A percentile compares a stretch with the other conserved stretches of the same genome.
phyloP scores from a whole-genome alignment of 305 asterid genomes.

The Plantago lanceolata region DNA sequence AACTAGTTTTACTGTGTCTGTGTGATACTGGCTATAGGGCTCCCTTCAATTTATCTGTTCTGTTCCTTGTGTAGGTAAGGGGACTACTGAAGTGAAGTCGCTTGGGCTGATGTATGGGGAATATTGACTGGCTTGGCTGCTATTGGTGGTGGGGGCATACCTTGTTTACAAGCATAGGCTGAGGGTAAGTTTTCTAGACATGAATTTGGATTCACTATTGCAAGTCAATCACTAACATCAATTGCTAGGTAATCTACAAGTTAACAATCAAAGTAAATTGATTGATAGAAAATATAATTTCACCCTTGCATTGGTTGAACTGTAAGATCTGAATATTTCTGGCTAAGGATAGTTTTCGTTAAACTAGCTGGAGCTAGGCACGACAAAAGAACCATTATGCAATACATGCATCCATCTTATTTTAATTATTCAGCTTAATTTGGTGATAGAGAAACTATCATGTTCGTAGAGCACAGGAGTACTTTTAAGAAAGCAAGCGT shows the following conservation, averaged over 20 bases:
- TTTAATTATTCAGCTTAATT: no score
- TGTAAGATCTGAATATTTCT: no score
- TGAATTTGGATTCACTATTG: conserved; percentile 4
- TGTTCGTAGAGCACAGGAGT: no score
- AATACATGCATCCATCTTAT: no score
- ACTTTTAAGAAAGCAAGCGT: no score
- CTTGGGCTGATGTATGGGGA: conserved; percentile 74
- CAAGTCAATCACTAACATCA: not conserved
- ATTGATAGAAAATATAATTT: not conserved
- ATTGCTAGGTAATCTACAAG: not conserved
- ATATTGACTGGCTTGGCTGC: conserved; percentile 54
- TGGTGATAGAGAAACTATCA: no score
- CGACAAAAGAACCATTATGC: no score
- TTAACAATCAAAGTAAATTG: not conserved
- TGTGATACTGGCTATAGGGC: conserved; percentile 4
- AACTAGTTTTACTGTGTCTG: not conserved
- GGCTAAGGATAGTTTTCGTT: no score
- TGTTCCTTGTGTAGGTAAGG: conserved; percentile 49
- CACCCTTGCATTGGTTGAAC: no score
- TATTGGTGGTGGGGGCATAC: conserved; percentile 74
- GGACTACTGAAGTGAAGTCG: conserved; percentile 57
- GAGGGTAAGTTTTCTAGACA: conserved; percentile 56
- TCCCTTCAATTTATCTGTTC: conserved; percentile 1
- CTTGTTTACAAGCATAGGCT: conserved; percentile 67
- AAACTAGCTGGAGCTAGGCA: no score